Evolutionary conservation across 2,329 filamentous ascomycete species (phyloP), one percentile per base, ranked within the genome.

Genomic region (Hymenoscyphus occultus): DNA sequence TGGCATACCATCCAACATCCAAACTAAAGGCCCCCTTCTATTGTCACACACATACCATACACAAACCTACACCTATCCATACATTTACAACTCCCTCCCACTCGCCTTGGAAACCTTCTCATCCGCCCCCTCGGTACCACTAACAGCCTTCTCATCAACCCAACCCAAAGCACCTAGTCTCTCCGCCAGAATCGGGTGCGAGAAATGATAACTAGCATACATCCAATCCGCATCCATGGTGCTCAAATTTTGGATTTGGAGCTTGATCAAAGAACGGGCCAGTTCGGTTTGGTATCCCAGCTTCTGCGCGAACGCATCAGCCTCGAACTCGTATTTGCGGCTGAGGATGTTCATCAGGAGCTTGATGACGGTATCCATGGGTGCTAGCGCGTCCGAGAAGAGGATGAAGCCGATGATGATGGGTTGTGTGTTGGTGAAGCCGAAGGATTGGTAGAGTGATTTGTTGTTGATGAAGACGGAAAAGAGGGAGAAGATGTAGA

Each of bases 211-310:
- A 80, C 90, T 96, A 62, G 95, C 95, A 79, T 96, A 99, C 85
- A 97, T 88, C 90, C 91, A 96, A 80, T 99, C 96, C 35, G 95
- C 95, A 74, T 99, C 95, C 94, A 99, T 98, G 67, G 92, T 96
- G 79, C 92, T 96, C 71, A 99, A 84, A 77, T 99, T 99, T 82
- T 98, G 93, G 74, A 97, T 92, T 80, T 99, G 96, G 61, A 99
- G 90, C 82, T 97, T 97, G 80, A 99, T 93, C 69, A 99, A 86
- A 28, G 92, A 95, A 68, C 87, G 84, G 56, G 93, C 92, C 61
- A 99, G 88, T 77, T 97, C 89, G 57, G 86, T 81, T 61, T 89
- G 86, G 80, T 94, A 97, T 62, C 95, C 95, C 10, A 97, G 88
- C 60, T 88, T 83, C 71, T 89, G 84, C 64, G 94, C 95, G 76